These are phyloP conservation scores for Cladosporium sp. DNA, from an alignment of 2,329 filamentous ascomycete genomes.

Conservation along the genomic window DNA sequence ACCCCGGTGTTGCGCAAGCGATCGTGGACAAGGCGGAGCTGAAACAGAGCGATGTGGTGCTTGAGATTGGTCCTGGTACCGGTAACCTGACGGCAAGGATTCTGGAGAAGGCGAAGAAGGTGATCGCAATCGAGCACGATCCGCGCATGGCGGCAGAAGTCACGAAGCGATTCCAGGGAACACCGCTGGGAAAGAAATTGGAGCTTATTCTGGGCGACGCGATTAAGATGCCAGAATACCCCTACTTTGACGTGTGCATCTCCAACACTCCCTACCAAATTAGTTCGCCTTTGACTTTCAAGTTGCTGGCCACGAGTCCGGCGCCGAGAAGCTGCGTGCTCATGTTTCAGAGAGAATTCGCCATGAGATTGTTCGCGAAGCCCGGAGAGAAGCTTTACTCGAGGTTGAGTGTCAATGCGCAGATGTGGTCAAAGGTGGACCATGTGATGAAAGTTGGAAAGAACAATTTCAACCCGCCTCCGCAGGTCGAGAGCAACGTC, in stretches of 20 bases:
- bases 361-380: constrained; percentile 78
- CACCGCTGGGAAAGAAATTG: constrained; percentile 72
- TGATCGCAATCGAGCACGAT: constrained; percentile 85
- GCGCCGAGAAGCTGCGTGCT: constrained; percentile 80
- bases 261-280: constrained; percentile 74
- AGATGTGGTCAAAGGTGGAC: constrained; percentile 75
- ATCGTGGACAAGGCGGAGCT: constrained; percentile 83
- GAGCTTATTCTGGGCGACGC: constrained; percentile 88
- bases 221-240: constrained; percentile 73
- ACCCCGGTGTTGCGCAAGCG: constrained; percentile 73
- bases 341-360: constrained; percentile 96
- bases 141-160: constrained; percentile 94
- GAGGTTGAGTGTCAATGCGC: constrained; percentile 83
- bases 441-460: constrained; percentile 87
- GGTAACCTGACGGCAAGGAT: constrained; percentile 87
- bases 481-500: constrained; percentile 84
- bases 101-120: constrained; percentile 76
- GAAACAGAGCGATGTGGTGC: constrained; percentile 81
- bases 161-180: constrained; percentile 88
- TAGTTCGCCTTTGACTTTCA: constrained; percentile 85
- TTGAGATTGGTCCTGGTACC: constrained; percentile 87
- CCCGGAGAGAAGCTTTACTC: constrained; percentile 86
- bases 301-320: constrained; percentile 73
- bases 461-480: constrained; percentile 95
- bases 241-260: constrained; percentile 78